phyloP scores from a whole-genome alignment of 176 grass and related monocot species.

The Avena sativa region DNA sequence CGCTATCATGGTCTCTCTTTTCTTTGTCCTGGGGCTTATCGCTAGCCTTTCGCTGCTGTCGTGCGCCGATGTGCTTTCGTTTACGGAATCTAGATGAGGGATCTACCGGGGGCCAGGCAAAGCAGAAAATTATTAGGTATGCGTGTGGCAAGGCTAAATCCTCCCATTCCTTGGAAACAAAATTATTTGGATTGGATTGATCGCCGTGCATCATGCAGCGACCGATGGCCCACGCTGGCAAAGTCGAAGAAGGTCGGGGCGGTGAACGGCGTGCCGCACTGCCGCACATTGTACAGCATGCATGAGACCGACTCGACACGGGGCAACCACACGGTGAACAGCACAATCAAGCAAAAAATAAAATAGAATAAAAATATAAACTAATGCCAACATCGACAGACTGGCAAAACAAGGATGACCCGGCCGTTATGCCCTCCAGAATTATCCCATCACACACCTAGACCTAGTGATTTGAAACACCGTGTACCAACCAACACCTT shows the following conservation, averaged over 20 bases:
- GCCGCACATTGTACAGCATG: not conserved
- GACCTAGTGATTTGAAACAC: too few relatives aligned
- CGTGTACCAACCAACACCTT: too few relatives aligned
- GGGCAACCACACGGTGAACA: too few relatives aligned
- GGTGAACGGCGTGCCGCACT: not conserved
- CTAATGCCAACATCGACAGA: too few relatives aligned
- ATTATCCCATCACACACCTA: too few relatives aligned
- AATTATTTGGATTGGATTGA: not conserved
- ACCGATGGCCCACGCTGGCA: not conserved
- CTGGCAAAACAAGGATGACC: too few relatives aligned
- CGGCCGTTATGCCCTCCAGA: too few relatives aligned
- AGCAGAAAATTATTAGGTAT: constrained; percentile 1
- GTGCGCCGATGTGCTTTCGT: not conserved
- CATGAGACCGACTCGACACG: too few relatives aligned
- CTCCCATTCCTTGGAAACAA: constrained; percentile 3
- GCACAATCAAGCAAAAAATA: too few relatives aligned
- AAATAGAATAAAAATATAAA: too few relatives aligned
- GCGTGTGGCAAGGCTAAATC: not conserved
- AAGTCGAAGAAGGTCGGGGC: not conserved
- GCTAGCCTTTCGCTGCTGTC: not conserved
- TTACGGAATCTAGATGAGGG: not conserved
- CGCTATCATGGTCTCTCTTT: too few relatives aligned
- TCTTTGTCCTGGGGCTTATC: not conserved
- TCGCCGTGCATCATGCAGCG: not conserved
- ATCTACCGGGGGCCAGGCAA: not conserved